Evolutionary conservation across 2,329 filamentous ascomycete species (phyloP).

Genomic region (Triangularia setosa): DNA sequence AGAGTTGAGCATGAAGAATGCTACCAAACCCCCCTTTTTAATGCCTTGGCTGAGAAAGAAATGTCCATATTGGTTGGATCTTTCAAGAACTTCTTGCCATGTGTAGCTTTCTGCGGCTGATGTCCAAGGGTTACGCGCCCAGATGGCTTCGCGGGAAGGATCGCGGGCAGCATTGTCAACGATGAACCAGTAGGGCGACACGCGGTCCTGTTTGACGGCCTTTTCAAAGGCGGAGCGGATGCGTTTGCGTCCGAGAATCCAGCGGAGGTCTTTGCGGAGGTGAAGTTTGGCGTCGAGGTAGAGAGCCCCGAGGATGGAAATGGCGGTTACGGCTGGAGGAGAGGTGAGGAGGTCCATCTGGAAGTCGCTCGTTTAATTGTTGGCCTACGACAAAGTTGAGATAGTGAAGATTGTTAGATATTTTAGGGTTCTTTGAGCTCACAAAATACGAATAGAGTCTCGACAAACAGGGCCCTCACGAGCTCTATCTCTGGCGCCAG

Average conservation of each 20-base stretch:
- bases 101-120: constrained; percentile 49
- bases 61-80: constrained; percentile 57
- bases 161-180: constrained; percentile 52
- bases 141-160: constrained; percentile 54
- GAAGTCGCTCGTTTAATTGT: too few species aligned
- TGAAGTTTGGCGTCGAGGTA: constrained; percentile 69
- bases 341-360: not conserved
- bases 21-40: constrained; percentile 56
- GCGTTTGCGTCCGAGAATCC: constrained; percentile 37
- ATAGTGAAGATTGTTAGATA: too few species aligned
- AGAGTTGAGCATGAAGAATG: constrained; percentile 65
- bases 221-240: constrained; percentile 13
- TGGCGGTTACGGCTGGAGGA: constrained; percentile 31
- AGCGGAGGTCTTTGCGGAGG: constrained; percentile 56
- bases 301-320: constrained; percentile 40
- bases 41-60: constrained; percentile 59
- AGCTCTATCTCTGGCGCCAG: too few species aligned
- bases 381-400: too few species aligned
- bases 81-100: constrained; percentile 52
- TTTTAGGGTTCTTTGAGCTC: too few species aligned
- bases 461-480: too few species aligned
- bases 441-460: too few species aligned
- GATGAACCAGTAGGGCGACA: constrained; percentile 64
- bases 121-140: constrained; percentile 50
- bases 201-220: constrained; percentile 46